Evolutionary conservation across 176 grass and related monocot genomes (phyloP), one percentile per base, ranked within the genome.

Genomic region (Eragrostis nindensis): DNA sequence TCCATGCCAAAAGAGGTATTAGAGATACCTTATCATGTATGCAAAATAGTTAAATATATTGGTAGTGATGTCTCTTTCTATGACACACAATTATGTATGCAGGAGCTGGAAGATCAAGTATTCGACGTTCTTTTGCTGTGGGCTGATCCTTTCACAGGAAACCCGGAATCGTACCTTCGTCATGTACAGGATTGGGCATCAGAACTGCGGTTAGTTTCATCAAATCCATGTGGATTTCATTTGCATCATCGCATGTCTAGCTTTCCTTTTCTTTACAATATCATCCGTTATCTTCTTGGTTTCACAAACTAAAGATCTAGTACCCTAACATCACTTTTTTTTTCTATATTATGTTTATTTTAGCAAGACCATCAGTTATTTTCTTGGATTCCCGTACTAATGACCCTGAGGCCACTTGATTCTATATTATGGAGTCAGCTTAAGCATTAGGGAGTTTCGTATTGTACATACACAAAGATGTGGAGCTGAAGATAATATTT

Each of bases 91-190:
- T 10, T 19, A 70, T 80, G 54, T 56, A 82, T 70, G 15, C 84
- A 98, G 95, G 95, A 98, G 76, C 86, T 98, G 70, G 95, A 98
- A 83, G 92, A 93, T 73, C 95, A 98, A 80, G 95, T 89, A 72
- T 98, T 98, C 86, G 95, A 98, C 74, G 83, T 98, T 87, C 95
- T 98, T 86, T 83, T 98, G 88, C 88, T 98, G 69, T 98, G 95
- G 95, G 95, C 92, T 71, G 86, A 56, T 80, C 87, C 90, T 77
- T 98, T 98, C 93, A 84, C 90, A 18, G 88, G 95, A 82, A 98
- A 94, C 93, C 88, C 81, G 54, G 95, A 98, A 80, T 84, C 82
- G 15, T 95, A 98, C 71, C 77, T 98, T 75, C 85, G 78, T 62
- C 75, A 86, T 68, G 87, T 92, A 89, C 84, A 98, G 76, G 95